Conservation (phyloP, 139 green algal genomes). For the Axilococcus clingmanii region DNA sequence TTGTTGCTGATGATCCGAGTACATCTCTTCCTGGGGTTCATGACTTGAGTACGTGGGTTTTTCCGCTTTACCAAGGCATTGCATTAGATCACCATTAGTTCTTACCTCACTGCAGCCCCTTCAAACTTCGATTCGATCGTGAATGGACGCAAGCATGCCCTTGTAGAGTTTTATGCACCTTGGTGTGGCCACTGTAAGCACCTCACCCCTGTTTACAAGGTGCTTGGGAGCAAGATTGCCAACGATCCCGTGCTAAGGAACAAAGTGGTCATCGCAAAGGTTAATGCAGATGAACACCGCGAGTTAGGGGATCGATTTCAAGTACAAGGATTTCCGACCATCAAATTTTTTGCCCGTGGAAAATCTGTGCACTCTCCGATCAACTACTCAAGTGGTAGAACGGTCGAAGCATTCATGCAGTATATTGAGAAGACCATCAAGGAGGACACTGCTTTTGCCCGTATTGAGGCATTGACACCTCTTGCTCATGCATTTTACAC, state of each 20-base stretch:
- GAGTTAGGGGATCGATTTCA: slow-evolving; percentile 58
- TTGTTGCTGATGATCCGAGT: neutral
- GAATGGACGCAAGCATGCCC: slow-evolving; percentile 46
- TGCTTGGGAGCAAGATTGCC: slow-evolving; percentile 49
- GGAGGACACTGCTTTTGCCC: slow-evolving; percentile 51
- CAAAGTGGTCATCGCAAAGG: slow-evolving; percentile 70
- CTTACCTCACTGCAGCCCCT: slow-evolving; percentile 30
- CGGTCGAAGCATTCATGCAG: slow-evolving; percentile 43
- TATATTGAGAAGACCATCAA: slow-evolving; percentile 61
- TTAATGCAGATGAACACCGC: slow-evolving; percentile 69
- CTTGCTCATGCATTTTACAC: slow-evolving; percentile 13
- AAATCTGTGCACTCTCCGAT: slow-evolving; percentile 30
- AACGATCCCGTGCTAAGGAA: slow-evolving; percentile 51
- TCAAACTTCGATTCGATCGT: slow-evolving; percentile 55
- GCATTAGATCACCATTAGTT: neutral
- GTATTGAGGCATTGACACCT: slow-evolving; percentile 31
- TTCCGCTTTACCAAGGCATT: neutral
- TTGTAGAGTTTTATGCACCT: slow-evolving; percentile 37
- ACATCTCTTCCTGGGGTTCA: slow-evolving; percentile 4
- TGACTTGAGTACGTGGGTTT: slow-evolving; percentile 12
- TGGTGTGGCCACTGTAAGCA: slow-evolving; percentile 58
- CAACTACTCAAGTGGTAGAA: slow-evolving; percentile 52
- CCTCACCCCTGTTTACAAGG: slow-evolving; percentile 51
- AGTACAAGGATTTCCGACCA: slow-evolving; percentile 73
- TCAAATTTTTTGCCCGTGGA: slow-evolving; percentile 67